These are phyloP conservation scores for Rheum nobile DNA, from an alignment of 148 eudicot species.

Conservation along the genomic window DNA sequence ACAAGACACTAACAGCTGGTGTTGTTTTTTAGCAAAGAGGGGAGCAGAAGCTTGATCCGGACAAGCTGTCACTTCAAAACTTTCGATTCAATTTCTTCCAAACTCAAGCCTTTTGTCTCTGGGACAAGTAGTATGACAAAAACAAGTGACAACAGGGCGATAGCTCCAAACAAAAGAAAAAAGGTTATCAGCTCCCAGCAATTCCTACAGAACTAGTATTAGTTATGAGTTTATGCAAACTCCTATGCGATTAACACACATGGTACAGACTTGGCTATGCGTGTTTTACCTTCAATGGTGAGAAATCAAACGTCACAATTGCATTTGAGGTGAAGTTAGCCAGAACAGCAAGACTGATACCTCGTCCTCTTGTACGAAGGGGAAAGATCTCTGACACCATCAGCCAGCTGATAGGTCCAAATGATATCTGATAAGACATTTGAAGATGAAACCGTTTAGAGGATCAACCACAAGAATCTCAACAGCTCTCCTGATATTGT, in stretches of 20 bases:
- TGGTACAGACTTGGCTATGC: not conserved
- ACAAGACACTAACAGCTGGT: too few relatives aligned
- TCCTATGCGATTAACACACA: too few relatives aligned
- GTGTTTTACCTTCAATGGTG: slow-evolving; percentile 66
- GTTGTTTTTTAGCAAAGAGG: too few relatives aligned
- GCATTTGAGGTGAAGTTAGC: slow-evolving; percentile 95
- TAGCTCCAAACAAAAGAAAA: slow-evolving; percentile 74
- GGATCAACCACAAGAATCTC: not conserved
- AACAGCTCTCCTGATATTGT: not conserved
- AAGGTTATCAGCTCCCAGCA: slow-evolving; percentile 84
- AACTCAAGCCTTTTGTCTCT: slow-evolving; percentile 91
- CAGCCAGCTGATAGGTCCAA: slow-evolving; percentile 98
- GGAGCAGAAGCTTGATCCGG: too few relatives aligned
- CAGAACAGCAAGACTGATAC: slow-evolving; percentile 90
- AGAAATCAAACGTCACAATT: slow-evolving; percentile 84
- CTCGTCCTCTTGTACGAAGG: slow-evolving; percentile 90
- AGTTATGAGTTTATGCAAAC: not conserved
- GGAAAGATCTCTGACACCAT: slow-evolving; percentile 99
- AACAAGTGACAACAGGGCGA: slow-evolving; percentile 62
- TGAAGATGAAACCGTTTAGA: not conserved
- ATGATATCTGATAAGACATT: slow-evolving; percentile 53
- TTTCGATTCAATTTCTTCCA: slow-evolving; percentile 92
- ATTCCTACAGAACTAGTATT: slow-evolving; percentile 45
- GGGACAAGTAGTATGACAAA: slow-evolving; percentile 61
- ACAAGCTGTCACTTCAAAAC: slow-evolving; percentile 46